phyloP scores from a whole-genome alignment of 805 yeast genomes.

The Candida schatavii region DNA sequence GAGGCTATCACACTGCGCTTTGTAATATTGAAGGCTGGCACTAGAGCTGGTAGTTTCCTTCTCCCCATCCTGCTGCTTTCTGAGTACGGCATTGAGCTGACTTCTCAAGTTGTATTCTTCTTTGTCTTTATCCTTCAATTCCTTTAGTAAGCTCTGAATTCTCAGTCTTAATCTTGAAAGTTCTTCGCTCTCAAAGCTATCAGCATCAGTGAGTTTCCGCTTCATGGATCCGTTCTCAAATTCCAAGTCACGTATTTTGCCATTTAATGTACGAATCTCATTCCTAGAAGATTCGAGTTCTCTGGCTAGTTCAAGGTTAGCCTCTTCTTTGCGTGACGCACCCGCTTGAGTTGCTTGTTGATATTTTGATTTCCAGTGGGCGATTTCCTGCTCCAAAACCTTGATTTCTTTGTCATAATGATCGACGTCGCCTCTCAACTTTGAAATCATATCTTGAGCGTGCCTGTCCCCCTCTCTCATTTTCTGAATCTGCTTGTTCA shows the following conservation, averaged over 20 bases:
- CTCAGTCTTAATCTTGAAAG: constrained; percentile 13
- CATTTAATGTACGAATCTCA: neutral
- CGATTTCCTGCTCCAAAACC: constrained; percentile 10
- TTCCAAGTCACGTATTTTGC: neutral
- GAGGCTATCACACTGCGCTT: constrained; percentile 22
- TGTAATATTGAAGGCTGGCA: constrained; percentile 11
- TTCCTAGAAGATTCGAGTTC: neutral
- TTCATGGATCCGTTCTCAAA: neutral
- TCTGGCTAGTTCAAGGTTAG: neutral
- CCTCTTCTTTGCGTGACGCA: neutral
- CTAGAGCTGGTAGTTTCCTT: neutral
- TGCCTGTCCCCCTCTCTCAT: neutral
- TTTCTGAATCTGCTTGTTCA: neutral
- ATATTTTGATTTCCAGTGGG: constrained; percentile 3
- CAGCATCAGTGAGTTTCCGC: neutral
- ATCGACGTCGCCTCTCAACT: constrained; percentile 10
- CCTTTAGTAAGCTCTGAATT: constrained; percentile 15
- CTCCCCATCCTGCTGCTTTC: constrained; percentile 15
- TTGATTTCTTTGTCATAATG: constrained; percentile 12
- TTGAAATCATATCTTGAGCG: neutral
- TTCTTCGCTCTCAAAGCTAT: constrained; percentile 6
- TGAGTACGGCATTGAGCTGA: constrained; percentile 20
- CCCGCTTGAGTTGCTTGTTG: neutral
- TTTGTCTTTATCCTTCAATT: constrained; percentile 22
- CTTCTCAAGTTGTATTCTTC: constrained; percentile 19